Evolutionary conservation across 2,329 filamentous ascomycete genomes (phyloP), one percentile per base, ranked within the genome.

Genomic region (Hymenoscyphus linearis): DNA sequence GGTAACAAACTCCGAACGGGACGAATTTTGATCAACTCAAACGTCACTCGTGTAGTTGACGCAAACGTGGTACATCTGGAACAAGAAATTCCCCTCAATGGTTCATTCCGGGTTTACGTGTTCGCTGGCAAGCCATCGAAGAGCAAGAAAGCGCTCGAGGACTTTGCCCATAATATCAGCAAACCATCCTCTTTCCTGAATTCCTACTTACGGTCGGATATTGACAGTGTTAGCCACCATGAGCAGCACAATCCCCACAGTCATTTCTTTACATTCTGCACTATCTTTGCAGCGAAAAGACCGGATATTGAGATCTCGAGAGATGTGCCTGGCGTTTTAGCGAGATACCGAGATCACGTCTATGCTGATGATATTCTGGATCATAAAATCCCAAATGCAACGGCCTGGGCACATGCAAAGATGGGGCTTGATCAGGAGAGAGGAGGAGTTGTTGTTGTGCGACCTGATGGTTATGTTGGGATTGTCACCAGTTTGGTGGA

Each of bases 31-130:
- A 85, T 84, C 55, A 91, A 90, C 60, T 83, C 90, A 22, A 87
- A 91, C 64, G 93, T 96, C 12, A 96, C 91, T 0, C 85, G 93
- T 55, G 89, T 96, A 25, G 86, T 89, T 0, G 93, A 97, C 72
- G 89, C 92, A 72, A 96, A 96, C 74, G 86, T 91, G 4, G 91
- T 96, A 1, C 90, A 96, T 69, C 81, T 96, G 10, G 93, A 96
- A 76, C 92, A 96, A 75, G 90, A 96, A 71, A 83, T 96, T 35
- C 92, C 92, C 0, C 80, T 93, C 62, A 96, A 96, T 74, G 92
- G 92, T 52, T 87, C 91, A 1, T 96, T 93, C 80, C 84, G 92
- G 60, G 81, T 96, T 63, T 96, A 92, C 73, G 75, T 96, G 65
- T 96, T 96, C 73, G 91, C 85, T n/a, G 93, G 93, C 60, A 79